Base-by-base conservation (phyloP, 148 eudicot species). In the Vaccinium myrtillus region DNA sequence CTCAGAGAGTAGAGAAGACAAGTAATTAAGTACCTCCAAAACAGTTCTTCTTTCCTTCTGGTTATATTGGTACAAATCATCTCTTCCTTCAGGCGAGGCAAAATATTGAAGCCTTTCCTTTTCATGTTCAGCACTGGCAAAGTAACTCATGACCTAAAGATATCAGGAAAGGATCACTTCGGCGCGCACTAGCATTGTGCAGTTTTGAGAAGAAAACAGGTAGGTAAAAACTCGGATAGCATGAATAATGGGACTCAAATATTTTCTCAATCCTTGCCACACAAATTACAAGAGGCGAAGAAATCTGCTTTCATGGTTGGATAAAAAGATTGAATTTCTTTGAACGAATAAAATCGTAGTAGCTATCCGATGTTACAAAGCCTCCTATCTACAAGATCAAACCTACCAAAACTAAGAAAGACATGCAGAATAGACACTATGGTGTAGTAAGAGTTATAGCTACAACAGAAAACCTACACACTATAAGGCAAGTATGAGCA, bases 51-150 rank as follows among this genome's bases (percentile, higher is more conserved):
- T 80, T 88, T 96, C 98, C 87, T 92, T 96, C 86, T 96, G 99
- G 90, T 96, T 96, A 85, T 93, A 96, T 78, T 93, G 92, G 84
- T 96, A 94, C 63, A 96, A 75, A 88, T 96, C 99, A 87, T 96
- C 99, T 86, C 99, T 92, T 83, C 99, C 99, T 88, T 96, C 99
- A 63, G 99, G 92, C 6, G 98, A 94, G 85, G 93, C 90, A 91
- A 94, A 96, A 89, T 94, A 94, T 86, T 91, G 92, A 74, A 96
- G 94, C 89, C 93, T 91, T 88, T 96, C 99, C 88, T 92, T 96
- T 84, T 96, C 99, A 89, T 96, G 99, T 88, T 93, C 89, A 85
- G 97, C 99, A 85, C 90, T 88, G 83, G 99, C 99, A 91, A 91
- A 96, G 88, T 78, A 86, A 88, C 95, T 94, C 98, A 94, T 94